Base-by-base conservation (phyloP, 257 asterid genomes). In the Rehmannia glutinosa region DNA sequence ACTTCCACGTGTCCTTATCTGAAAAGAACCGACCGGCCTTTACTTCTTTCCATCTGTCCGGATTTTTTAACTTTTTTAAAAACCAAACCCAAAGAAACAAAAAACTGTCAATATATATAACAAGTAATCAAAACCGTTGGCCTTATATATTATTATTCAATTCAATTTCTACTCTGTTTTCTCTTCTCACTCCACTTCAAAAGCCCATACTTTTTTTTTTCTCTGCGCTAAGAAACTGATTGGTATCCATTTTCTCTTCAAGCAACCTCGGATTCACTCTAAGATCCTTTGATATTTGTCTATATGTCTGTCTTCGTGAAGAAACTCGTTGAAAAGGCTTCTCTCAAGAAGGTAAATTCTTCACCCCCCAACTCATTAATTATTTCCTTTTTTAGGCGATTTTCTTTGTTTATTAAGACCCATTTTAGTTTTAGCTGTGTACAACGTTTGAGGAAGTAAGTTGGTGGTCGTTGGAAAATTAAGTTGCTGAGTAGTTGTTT, bases 301-400 rank as follows among this genome's bases (percentile, higher is more conserved):
- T 63, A 5, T 10, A 80, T 75, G 81, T 76, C 83, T 71, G 72
- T 77, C 45, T 87, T 90, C 68, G 91, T 90, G 68, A 91, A 85
- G 90, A 89, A 87, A 77, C 90, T 91, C 8, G 96, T 91, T 30
- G 98, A 91, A 66, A 91, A 87, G 87, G 96, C 95, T 78, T 89
- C 93, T 49, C 53, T 89, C 41, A 89, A 89, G 84, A 91, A 91
- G 96, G 96, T 87, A 56, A 74, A 46, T 50, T 54, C 25, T 30
- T 16, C 28, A 3, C 13, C 30, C 38, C 15, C 23, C 49, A 35
- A 52, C 45, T 13, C 62, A 12, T 12, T 28, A 28, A 6, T 6
- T 53, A 49, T 77, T 17, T 45, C 20, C 35, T 42, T 32, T 13
- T 38, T n/a, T n/a, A n/a, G n/a, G n/a, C n/a, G 63, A 1, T 32